Percentiles rank a stretch among this genome's conserved stretches.
These are phyloP conservation scores for Lecanicillium sp. DNA, from an alignment of 2,329 filamentous ascomycete species.

Conservation along the genomic window DNA sequence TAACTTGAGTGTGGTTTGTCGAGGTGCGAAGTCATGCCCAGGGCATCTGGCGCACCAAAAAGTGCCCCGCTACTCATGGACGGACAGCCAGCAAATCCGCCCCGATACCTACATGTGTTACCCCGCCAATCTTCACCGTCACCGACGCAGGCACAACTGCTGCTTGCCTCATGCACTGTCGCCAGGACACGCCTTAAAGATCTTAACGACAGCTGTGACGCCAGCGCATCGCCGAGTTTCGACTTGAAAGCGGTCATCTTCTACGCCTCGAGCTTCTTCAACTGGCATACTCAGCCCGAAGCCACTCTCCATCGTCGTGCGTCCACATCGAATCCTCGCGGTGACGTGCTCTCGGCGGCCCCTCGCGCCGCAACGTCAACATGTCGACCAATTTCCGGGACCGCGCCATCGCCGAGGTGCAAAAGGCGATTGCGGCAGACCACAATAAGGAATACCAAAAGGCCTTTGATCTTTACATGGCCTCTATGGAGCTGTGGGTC, in stretches of 20 bases:
- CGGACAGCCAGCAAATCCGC: conserved; percentile 10
- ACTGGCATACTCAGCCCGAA: conserved; percentile 1
- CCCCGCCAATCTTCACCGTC: conserved; percentile 26
- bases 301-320: not conserved
- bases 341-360: conserved; percentile 6
- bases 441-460: conserved; percentile 94
- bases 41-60: not conserved
- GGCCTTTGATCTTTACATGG: conserved; percentile 93
- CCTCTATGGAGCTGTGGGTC: conserved; percentile 95
- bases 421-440: conserved; percentile 95
- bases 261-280: not conserved
- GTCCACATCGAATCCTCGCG: not conserved
- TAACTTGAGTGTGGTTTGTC: not conserved
- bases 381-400: conserved; percentile 98
- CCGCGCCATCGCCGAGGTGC: conserved; percentile 91
- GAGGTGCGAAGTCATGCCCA: not conserved
- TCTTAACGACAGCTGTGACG: conserved; percentile 4
- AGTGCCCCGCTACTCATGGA: conserved; percentile 9
- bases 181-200: not conserved
- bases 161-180: conserved; percentile 6
- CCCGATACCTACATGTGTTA: conserved; percentile 29
- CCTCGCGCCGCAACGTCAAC: conserved; percentile 20
- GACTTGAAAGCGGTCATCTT: no score
- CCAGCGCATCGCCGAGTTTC: no score
- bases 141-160: conserved; percentile 4